These are phyloP conservation scores for Taphrina communis DNA, from an alignment of 1,139 yeast genomes.

Conservation along the genomic window DNA sequence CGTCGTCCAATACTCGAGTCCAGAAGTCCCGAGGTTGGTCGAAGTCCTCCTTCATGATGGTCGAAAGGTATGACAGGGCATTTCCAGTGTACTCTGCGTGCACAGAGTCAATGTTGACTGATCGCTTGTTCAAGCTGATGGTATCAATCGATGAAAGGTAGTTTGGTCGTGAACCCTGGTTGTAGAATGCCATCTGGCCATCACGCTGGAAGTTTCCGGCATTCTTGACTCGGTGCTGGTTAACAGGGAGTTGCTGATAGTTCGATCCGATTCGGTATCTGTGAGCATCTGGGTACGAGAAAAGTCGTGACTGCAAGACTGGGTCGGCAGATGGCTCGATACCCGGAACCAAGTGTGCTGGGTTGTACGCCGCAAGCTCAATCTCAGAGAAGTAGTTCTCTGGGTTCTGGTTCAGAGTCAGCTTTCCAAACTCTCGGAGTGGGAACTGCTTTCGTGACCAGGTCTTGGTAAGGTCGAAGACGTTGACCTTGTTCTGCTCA, in stretches of 20 bases:
- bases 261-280: conserved; percentile 70
- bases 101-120: conserved; percentile 47
- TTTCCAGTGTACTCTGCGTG: conserved; percentile 91
- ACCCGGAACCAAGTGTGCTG: conserved; percentile 82
- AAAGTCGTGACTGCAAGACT: conserved; percentile 80
- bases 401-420: conserved; percentile 73
- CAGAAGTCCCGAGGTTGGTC: conserved; percentile 72
- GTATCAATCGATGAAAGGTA: conserved; percentile 58
- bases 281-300: conserved; percentile 86
- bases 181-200: conserved; percentile 82
- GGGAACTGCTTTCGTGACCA: conserved; percentile 84
- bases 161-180: conserved; percentile 84
- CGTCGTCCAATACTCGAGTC: conserved; percentile 70
- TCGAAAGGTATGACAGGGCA: conserved; percentile 73
- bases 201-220: conserved; percentile 65
- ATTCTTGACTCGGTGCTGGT: conserved; percentile 56
- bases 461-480: conserved; percentile 75
- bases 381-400: conserved; percentile 80
- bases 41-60: conserved; percentile 62
- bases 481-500: conserved; percentile 58
- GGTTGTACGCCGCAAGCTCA: conserved; percentile 83
- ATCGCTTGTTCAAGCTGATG: conserved; percentile 56
- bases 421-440: conserved; percentile 72
- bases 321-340: conserved; percentile 87
- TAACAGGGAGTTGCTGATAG: conserved; percentile 75